Evolutionary conservation across 768 basidiomycete species (phyloP).

Genomic region (Flagelloscypha sp.): DNA sequence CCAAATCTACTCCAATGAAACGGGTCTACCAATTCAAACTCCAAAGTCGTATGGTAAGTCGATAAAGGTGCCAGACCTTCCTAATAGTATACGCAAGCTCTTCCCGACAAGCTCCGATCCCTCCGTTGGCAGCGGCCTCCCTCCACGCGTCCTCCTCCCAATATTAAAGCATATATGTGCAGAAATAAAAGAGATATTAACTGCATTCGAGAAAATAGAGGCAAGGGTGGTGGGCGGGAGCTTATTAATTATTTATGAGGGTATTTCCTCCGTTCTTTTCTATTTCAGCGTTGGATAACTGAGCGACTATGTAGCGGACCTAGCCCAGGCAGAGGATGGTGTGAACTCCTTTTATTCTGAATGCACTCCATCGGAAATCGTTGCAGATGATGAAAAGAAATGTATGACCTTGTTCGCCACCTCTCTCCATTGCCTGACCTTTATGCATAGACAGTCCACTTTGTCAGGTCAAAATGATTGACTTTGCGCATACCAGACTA

Average conservation of each 20-base stretch:
- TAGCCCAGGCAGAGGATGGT: constrained; percentile 25
- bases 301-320: too few relatives aligned
- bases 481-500: constrained; percentile 60
- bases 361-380: too few relatives aligned
- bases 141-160: constrained; percentile 26
- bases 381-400: constrained; percentile 16
- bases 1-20: constrained; percentile 44
- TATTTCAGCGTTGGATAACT: too few relatives aligned
- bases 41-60: constrained; percentile 48
- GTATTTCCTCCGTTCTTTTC: too few relatives aligned
- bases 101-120: constrained; percentile 30
- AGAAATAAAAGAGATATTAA: constrained; percentile 28
- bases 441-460: constrained; percentile 23
- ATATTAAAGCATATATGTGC: constrained; percentile 31
- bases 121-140: constrained; percentile 32
- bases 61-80: constrained; percentile 39
- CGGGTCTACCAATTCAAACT: constrained; percentile 29
- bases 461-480: constrained; percentile 49
- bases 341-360: constrained; percentile 7
- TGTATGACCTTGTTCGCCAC: too few relatives aligned
- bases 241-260: constrained; percentile 58
- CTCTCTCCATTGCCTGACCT: too few relatives aligned
- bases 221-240: constrained; percentile 52
- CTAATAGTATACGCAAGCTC: constrained; percentile 43
- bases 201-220: constrained; percentile 30